Evolutionary conservation across 2,329 filamentous ascomycete species (phyloP).

Genomic region (Alternaria brassicae): DNA sequence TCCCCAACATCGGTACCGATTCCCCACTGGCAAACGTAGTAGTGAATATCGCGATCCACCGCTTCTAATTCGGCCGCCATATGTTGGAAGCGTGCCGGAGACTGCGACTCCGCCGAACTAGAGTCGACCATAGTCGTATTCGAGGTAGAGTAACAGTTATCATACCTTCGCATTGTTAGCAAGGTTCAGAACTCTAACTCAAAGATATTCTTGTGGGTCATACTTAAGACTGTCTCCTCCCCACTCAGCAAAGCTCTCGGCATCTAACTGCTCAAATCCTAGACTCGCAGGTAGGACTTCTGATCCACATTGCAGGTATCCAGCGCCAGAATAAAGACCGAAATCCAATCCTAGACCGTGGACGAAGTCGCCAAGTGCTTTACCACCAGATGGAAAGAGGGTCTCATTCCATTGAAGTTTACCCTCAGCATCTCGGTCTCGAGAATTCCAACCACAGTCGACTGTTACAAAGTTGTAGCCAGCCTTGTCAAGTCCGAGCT

Average conservation of each 20-base stretch:
- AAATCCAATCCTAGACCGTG: constrained; percentile 60
- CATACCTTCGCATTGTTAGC: constrained; percentile 41
- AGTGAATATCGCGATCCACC: constrained; percentile 45
- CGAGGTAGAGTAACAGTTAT: constrained; percentile 42
- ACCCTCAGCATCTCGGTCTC: constrained; percentile 52
- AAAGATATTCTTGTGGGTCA: neutral
- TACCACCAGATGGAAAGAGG: constrained; percentile 60
- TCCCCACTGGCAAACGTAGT: constrained; percentile 51
- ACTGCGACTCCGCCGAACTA: constrained; percentile 35
- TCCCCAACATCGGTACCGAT: constrained; percentile 45
- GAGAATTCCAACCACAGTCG: constrained; percentile 65
- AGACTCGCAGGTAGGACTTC: constrained; percentile 55
- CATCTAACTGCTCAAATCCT: constrained; percentile 65
- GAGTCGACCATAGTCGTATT: constrained; percentile 48
- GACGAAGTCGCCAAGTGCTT: constrained; percentile 59
- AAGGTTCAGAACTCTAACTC: constrained; percentile 46
- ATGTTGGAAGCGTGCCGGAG: constrained; percentile 38
- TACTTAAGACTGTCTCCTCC: constrained; percentile 58
- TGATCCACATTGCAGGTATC: constrained; percentile 49
- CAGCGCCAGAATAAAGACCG: constrained; percentile 60
- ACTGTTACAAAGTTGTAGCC: constrained; percentile 65
- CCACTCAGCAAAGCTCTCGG: constrained; percentile 60
- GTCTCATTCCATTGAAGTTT: constrained; percentile 59
- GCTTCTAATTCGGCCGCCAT: constrained; percentile 38
- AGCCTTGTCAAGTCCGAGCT: constrained; percentile 58